Evolutionary conservation across 2,329 filamentous ascomycete genomes (phyloP).

Genomic region (Alternaria sp.): DNA sequence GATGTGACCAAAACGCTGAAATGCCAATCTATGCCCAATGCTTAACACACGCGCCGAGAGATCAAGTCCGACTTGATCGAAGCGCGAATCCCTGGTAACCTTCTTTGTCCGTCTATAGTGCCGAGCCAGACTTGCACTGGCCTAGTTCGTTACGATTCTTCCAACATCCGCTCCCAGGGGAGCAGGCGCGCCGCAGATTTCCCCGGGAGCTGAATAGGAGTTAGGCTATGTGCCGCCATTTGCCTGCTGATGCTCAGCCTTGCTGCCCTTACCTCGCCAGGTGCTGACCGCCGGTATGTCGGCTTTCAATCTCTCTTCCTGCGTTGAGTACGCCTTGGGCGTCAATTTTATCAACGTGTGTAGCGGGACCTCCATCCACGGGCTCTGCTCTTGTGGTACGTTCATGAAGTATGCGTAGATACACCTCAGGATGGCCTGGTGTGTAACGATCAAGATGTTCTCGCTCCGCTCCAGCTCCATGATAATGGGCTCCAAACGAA

Average conservation of each 20-base stretch:
- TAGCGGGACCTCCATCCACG: slow-evolving; percentile 98
- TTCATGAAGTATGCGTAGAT: slow-evolving; percentile 99
- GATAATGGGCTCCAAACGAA: slow-evolving; percentile 97
- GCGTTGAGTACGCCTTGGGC: slow-evolving; percentile 89
- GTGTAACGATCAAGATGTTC: slow-evolving; percentile 97
- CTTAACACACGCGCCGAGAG: slow-evolving; percentile 2
- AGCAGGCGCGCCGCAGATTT: slow-evolving; percentile 3
- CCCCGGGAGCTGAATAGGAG: slow-evolving; percentile 19
- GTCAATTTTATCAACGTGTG: slow-evolving; percentile 97
- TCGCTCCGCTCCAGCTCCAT: slow-evolving; percentile 98
- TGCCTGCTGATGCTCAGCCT: slow-evolving; percentile 77
- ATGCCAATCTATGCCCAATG: slow-evolving; percentile 12
- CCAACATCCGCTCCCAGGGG: slow-evolving; percentile 9
- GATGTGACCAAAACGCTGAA: slow-evolving; percentile 14
- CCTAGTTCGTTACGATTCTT: slow-evolving; percentile 4
- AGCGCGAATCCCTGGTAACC: not conserved
- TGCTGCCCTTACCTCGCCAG: slow-evolving; percentile 91
- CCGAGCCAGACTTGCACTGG: not conserved
- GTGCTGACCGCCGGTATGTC: slow-evolving; percentile 96
- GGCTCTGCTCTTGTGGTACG: slow-evolving; percentile 86
- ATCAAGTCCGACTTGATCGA: slow-evolving; percentile 1
- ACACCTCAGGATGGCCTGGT: slow-evolving; percentile 94
- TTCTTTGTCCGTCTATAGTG: not conserved
- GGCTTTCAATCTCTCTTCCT: slow-evolving; percentile 85
- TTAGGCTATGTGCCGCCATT: slow-evolving; percentile 31